A percentile compares a stretch with the other conserved stretches of the same genome.
phyloP scores from a whole-genome alignment of 2,329 filamentous ascomycete species.

The Alternaria arbusti region DNA sequence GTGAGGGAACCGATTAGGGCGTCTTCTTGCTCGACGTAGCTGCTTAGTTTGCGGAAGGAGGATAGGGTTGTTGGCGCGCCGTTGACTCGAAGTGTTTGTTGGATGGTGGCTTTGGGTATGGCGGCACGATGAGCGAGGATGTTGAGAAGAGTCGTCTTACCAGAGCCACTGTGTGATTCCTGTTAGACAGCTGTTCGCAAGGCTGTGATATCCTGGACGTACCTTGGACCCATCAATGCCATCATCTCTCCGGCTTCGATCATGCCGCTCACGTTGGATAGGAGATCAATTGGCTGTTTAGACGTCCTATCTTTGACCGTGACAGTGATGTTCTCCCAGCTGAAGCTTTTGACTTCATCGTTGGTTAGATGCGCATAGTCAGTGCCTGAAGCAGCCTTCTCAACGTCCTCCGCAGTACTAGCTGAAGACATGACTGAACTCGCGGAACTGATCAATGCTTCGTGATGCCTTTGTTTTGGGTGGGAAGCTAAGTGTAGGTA shows the following conservation, averaged over 20 bases:
- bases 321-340: conserved; percentile 72
- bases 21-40: conserved; percentile 89
- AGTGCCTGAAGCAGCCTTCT: conserved; percentile 50
- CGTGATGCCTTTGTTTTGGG: not conserved
- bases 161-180: conserved; percentile 63
- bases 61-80: conserved; percentile 60
- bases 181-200: fast-evolving
- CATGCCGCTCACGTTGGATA: conserved; percentile 68
- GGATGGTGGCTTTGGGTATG: conserved; percentile 60
- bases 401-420: conserved; percentile 46
- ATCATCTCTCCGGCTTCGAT: conserved; percentile 74
- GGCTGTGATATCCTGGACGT: not conserved
- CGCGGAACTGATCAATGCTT: not conserved
- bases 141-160: conserved; percentile 86
- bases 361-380: conserved; percentile 66
- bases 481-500: not conserved
- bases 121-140: conserved; percentile 71
- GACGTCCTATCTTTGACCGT: conserved; percentile 74
- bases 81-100: conserved; percentile 68
- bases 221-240: conserved; percentile 73
- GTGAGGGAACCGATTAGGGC: conserved; percentile 81
- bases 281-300: conserved; percentile 67
- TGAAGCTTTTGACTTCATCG: conserved; percentile 66
- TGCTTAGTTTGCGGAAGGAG: conserved; percentile 69
- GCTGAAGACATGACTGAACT: conserved; percentile 17